Conservation (phyloP, 805 yeast genomes). For the Isabelozyma gotoi region DNA sequence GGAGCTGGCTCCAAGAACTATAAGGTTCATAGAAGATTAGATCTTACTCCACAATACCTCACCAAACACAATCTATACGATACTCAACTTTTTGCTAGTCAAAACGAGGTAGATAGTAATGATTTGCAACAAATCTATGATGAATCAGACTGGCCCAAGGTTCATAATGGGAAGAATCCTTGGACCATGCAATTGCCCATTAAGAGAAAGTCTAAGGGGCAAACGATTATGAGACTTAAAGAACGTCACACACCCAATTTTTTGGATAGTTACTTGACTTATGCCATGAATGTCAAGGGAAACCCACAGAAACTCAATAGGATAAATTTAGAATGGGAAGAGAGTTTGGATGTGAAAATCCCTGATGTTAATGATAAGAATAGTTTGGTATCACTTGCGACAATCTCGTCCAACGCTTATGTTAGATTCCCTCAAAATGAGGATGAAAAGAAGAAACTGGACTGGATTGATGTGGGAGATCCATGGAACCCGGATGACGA, state of each 20-base stretch:
- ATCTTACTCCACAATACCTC: conserved; percentile 45
- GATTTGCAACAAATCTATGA: conserved; percentile 17
- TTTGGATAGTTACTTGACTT: conserved; percentile 64
- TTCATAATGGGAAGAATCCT: conserved; percentile 33
- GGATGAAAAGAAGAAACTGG: conserved; percentile 52
- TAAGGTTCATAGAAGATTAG: conserved; percentile 48
- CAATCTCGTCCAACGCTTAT: conserved; percentile 90
- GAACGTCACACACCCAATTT: conserved; percentile 54
- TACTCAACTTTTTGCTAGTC: neutral
- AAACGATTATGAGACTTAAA: conserved; percentile 24
- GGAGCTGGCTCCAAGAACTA: conserved; percentile 46
- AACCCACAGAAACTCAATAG: conserved; percentile 32
- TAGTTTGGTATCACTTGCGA: conserved; percentile 73
- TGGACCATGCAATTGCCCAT: conserved; percentile 36
- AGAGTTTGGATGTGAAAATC: conserved; percentile 46
- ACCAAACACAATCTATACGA: conserved; percentile 4
- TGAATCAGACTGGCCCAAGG: conserved; percentile 37
- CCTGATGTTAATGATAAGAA: conserved; percentile 78
- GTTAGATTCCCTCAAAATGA: conserved; percentile 66
- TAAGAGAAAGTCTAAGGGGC: conserved; percentile 13
- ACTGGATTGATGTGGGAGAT: conserved; percentile 78
- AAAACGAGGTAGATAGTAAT: conserved; percentile 3
- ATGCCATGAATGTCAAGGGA: conserved; percentile 46
- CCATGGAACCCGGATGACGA: conserved; percentile 54
- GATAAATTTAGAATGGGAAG: conserved; percentile 64